Evolutionary conservation across 2,329 filamentous ascomycete species (phyloP).

Genomic region (Dactylonectria macrodidyma): DNA sequence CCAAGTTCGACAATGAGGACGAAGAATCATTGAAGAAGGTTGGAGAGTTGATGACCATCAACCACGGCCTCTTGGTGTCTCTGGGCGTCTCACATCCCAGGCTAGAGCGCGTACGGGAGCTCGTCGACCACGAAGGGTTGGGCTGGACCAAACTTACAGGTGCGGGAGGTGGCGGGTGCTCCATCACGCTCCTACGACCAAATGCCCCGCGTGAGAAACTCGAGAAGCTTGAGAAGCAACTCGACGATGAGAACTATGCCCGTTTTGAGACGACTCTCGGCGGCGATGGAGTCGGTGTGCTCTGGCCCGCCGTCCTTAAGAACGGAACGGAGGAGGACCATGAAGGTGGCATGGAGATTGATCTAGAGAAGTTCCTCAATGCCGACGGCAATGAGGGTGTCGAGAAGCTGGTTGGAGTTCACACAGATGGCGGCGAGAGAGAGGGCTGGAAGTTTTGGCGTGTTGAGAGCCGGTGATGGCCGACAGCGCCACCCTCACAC

Average conservation of each 20-base stretch:
- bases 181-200: conserved; percentile 89
- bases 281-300: conserved; percentile 92
- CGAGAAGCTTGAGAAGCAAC: conserved; percentile 73
- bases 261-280: conserved; percentile 92
- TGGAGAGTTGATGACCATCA: conserved; percentile 92
- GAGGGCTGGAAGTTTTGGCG: conserved; percentile 93
- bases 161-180: conserved; percentile 94
- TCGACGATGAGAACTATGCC: conserved; percentile 81
- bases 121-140: conserved; percentile 89
- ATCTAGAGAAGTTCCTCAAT: conserved; percentile 85
- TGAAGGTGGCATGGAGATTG: conserved; percentile 91
- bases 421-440: conserved; percentile 75
- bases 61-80: conserved; percentile 92
- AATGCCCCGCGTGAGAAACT: conserved; percentile 71
- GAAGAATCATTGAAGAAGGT: conserved; percentile 78
- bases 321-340: conserved; percentile 85
- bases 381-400: conserved; percentile 89
- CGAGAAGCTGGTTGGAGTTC: conserved; percentile 88
- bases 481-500: conserved; percentile 7
- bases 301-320: conserved; percentile 92
- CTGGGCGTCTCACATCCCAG: conserved; percentile 95
- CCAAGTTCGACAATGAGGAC: conserved; percentile 77
- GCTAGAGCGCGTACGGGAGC: conserved; percentile 90
- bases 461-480: conserved; percentile 63
- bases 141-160: conserved; percentile 99